Base-by-base conservation (phyloP, 2,329 filamentous ascomycete species). In the Diaporthe sp. region DNA sequence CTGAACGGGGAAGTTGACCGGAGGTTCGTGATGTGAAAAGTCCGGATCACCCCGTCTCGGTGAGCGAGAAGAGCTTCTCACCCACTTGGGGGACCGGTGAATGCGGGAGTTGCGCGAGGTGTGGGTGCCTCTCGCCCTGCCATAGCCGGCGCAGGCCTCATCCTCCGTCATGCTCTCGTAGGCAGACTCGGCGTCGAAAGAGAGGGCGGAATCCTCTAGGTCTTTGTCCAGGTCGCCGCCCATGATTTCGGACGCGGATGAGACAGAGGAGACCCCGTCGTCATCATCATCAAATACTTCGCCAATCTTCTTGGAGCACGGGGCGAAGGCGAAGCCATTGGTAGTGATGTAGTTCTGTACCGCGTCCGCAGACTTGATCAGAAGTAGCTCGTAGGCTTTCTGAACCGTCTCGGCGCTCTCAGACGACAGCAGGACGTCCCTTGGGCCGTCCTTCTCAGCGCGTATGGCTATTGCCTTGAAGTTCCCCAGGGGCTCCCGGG, bases 361-460 rank as follows among this genome's bases (percentile, higher is more conserved):
- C n/a, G 81, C 82, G 55, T 83, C 81, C n/a, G 84, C 83, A 13
- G 84, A 83, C 74, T 81, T 82, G 59, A 77, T 73, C 73, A 85
- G 82, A n/a, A 86, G 82, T 22, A 79, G 73, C 68, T 82, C 80
- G 8, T 86, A 77, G 13, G 84, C 84, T 5, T 80, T 80, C 30
- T 79, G 72, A 10, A 80, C 73, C 22, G 81, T 80, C 22, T 73
- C 59, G 9, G 78, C 82, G 2, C 80, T 76, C 27, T 81, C 83
- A n/a, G 81, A 81, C 15, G 68, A 69, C 22, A 75, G 17, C 13
- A 86, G 76, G 19, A 83, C 75, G 25, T 77, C 79, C 35, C 77
- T 77, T 17, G 81, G 81, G 39, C 76, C 76, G 59, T 78, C 78
- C 73, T 77, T 63, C 44, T 78, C 75, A 51, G 74, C 61, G 50